Evolutionary conservation across 768 basidiomycete genomes (phyloP).

Genomic region (Hygrophoropsis aurantiaca): DNA sequence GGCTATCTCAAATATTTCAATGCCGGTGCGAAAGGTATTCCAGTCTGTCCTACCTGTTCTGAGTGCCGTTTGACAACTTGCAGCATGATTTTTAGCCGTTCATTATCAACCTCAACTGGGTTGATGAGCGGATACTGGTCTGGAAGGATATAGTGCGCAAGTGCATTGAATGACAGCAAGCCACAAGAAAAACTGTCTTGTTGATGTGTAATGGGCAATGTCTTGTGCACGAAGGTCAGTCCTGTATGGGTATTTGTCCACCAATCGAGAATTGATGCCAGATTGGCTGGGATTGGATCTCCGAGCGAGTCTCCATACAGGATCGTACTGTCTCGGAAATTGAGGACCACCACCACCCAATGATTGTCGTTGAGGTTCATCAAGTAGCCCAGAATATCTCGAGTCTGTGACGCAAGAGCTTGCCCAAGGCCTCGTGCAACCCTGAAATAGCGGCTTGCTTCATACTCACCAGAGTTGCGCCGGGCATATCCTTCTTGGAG

Average conservation of each 20-base stretch:
- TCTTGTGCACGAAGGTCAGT: background rate
- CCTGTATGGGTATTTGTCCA: constrained; percentile 1
- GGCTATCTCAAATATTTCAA: background rate
- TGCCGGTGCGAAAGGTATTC: background rate
- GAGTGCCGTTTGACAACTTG: background rate
- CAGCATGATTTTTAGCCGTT: background rate
- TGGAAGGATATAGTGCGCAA: background rate
- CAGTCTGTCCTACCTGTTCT: background rate
- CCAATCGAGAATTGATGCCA: no score
- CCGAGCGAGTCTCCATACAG: no score
- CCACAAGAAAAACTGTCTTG: no score
- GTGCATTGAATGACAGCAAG: background rate
- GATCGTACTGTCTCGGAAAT: background rate
- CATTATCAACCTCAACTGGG: background rate
- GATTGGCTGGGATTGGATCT: no score
- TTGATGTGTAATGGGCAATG: background rate
- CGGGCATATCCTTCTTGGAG: background rate
- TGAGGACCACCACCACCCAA: background rate
- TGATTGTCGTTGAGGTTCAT: background rate
- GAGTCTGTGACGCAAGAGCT: background rate
- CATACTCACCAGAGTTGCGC: background rate
- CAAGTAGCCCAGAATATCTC: background rate
- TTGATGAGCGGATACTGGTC: no score
- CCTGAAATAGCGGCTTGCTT: background rate
- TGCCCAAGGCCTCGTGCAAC: background rate